A percentile compares a stretch with the other conserved stretches of the same genome.
Conservation (phyloP, 73 alveolate species). For the Paramecium primaurelia region DNA sequence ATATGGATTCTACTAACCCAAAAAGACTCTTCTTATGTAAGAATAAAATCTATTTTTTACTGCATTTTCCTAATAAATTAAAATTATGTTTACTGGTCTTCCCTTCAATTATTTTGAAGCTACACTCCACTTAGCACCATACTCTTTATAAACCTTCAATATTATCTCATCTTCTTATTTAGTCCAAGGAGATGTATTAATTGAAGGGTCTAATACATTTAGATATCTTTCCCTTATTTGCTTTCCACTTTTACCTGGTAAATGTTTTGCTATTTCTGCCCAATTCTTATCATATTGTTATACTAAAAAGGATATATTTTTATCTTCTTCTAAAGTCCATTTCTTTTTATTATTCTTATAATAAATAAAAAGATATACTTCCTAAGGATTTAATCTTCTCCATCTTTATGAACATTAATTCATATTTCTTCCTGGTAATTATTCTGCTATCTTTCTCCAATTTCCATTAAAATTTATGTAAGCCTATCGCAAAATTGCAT, state of each 20-base stretch:
- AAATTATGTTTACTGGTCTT: conserved; percentile 7
- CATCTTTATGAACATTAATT: conserved; percentile 47
- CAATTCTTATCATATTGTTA: neutral
- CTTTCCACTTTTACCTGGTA: conserved; percentile 18
- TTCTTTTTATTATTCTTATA: neutral
- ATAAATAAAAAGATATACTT: neutral
- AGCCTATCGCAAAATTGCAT: neutral
- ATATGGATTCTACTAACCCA: neutral
- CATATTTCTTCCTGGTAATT: conserved; percentile 49
- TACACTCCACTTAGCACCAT: conserved; percentile 35
- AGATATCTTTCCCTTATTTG: conserved; percentile 30
- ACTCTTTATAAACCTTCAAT: neutral
- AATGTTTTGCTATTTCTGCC: conserved; percentile 32
- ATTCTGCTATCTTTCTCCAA: conserved; percentile 32
- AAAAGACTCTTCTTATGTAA: neutral
- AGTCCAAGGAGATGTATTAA: neutral
- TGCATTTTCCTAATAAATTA: neutral
- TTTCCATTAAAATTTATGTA: neutral
- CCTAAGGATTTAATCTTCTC: conserved; percentile 20
- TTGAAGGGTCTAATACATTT: conserved; percentile 6
- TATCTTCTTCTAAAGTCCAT: conserved; percentile 11
- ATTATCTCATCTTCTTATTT: conserved; percentile 17
- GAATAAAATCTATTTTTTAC: conserved; percentile 32
- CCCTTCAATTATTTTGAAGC: conserved; percentile 31
- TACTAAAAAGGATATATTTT: no score